Conservation (phyloP, 2,329 filamentous ascomycete species). For the Leptographium galeiforme region DNA sequence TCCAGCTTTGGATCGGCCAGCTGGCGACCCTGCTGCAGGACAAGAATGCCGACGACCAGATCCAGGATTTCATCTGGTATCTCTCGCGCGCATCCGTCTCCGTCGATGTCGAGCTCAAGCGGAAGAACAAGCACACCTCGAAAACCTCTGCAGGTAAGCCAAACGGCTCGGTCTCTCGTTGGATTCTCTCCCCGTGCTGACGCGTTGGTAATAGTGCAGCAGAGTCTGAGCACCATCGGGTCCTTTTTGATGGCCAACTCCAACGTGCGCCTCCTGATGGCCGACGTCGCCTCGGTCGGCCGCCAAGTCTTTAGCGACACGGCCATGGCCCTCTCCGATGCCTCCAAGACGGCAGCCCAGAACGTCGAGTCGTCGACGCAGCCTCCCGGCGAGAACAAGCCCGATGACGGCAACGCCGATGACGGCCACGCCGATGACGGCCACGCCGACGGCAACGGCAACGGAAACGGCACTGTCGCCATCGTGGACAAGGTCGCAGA, state of each 20-base stretch:
- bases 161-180: no score
- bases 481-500: slow-evolving; percentile 40
- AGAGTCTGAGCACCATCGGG: slow-evolving; percentile 71
- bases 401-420: neutral
- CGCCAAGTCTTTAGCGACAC: slow-evolving; percentile 81
- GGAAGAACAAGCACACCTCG: neutral
- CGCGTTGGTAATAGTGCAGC: slow-evolving; percentile 48
- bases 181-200: no score
- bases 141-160: neutral
- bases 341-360: slow-evolving; percentile 61
- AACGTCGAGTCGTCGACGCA: slow-evolving; percentile 31
- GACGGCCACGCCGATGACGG: slow-evolving; percentile 14
- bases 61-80: slow-evolving; percentile 88
- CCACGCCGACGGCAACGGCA: neutral
- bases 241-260: slow-evolving; percentile 79
- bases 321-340: slow-evolving; percentile 63
- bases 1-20: slow-evolving; percentile 60
- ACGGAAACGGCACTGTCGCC: slow-evolving; percentile 34
- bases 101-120: slow-evolving; percentile 30
- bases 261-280: slow-evolving; percentile 76
- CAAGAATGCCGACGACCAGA: slow-evolving; percentile 74
- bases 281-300: slow-evolving; percentile 65
- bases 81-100: slow-evolving; percentile 59
- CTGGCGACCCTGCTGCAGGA: slow-evolving; percentile 70
- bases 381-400: slow-evolving; percentile 23